Evolutionary conservation across 768 basidiomycete species (phyloP).

Genomic region (Pisolithus albus): DNA sequence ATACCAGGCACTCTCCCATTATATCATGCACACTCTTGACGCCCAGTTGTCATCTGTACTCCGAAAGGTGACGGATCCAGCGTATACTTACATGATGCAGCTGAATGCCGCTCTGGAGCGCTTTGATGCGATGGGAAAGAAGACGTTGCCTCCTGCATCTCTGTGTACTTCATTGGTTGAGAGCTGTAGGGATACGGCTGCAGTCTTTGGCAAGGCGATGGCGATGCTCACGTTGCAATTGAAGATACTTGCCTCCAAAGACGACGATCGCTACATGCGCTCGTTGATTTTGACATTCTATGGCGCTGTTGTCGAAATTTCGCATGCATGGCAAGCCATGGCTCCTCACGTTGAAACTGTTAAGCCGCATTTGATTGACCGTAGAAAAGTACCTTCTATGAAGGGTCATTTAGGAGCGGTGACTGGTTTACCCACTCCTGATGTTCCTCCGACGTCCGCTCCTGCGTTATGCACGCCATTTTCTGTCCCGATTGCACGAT

Average conservation of each 20-base stretch:
- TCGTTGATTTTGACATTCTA: conserved; percentile 84
- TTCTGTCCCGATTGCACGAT: conserved; percentile 23
- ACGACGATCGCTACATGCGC: conserved; percentile 83
- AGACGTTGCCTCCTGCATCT: conserved; percentile 56
- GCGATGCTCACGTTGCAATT: conserved; percentile 76
- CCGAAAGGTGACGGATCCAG: conserved; percentile 79
- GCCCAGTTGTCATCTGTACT: conserved; percentile 78
- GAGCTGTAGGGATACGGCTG: conserved; percentile 76
- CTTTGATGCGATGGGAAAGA: conserved; percentile 78
- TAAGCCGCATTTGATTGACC: conserved; percentile 51
- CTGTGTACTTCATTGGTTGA: conserved; percentile 77
- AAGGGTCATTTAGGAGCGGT: conserved; percentile 26
- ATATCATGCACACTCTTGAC: conserved; percentile 74
- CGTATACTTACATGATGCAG: conserved; percentile 70
- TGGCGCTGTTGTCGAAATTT: conserved; percentile 84
- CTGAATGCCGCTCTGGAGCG: conserved; percentile 86
- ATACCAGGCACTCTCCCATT: conserved; percentile 83
- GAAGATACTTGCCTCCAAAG: conserved; percentile 61
- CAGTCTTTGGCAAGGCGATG: conserved; percentile 82
- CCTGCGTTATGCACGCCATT: conserved; percentile 22
- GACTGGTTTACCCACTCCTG: conserved; percentile 17
- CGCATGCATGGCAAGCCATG: conserved; percentile 77
- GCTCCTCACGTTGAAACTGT: conserved; percentile 64
- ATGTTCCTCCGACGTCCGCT: conserved; percentile 22
- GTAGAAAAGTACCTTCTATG: conserved; percentile 28